Evolutionary conservation across 768 basidiomycete species (phyloP), one percentile per base, ranked within the genome.

Genomic region (Suillus luteus): DNA sequence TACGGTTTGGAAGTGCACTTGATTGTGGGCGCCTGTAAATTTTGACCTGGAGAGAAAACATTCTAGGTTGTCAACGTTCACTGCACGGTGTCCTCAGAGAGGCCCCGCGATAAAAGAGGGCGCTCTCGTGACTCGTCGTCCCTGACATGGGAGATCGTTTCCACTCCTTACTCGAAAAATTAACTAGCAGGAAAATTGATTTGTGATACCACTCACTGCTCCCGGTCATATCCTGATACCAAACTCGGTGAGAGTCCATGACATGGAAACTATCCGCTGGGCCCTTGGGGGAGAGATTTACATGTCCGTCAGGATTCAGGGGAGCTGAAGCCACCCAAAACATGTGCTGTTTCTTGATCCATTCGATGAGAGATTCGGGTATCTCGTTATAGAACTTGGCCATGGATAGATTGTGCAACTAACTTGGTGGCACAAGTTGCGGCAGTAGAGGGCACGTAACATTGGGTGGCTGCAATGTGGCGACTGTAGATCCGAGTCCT

Each of bases 311-410:
- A 0, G 70, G 71, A 10, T 75, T 77, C 12, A 90, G 81, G 14
- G 89, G 90, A 1, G 88, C 86, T 2, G 86, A 83, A 0, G 87
- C 88, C 6, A 91, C 88, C 83, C 86, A 91, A 72, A 90, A 91
- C 59, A 90, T 76, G 60, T 88, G 81, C 72, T 91, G 89, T 63
- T 85, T 78, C 55, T 76, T 67, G n/a, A 90, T 82, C 87, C 88
- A 90, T 62, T 78, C 73, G 19, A 82, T 67, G 46, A 87, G 75
- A 66, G 79, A 78, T 6, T 79, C 77, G 0, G 87, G 85, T 19
- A 90, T 85, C 35, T 83, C 78, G 63, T 87, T 79, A 69, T 82
- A 83, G 69, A 82, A 86, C 64, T 85, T 77, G 33, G 79, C 87
- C 88, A 89, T 90, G 54, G 59, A 65, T n/a, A 19, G 19, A 15